Percentiles rank a stretch among this genome's conserved stretches.
phyloP scores from a whole-genome alignment of 192 early-diverging fungal genomes.

The Lobulomyces angularis region DNA sequence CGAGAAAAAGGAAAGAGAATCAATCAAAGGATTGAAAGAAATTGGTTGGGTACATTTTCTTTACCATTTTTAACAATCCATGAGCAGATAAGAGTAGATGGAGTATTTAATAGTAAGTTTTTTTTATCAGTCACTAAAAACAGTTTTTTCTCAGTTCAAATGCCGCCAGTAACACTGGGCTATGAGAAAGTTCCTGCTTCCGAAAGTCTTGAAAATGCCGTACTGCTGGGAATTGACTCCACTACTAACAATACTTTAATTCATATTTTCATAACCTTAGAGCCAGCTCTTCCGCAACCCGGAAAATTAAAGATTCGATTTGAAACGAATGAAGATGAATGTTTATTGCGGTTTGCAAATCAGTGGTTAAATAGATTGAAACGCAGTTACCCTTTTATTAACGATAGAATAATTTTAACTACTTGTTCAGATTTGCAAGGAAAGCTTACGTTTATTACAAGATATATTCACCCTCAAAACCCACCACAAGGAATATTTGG shows the following conservation, averaged over 20 bases:
- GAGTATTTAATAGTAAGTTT: not conserved
- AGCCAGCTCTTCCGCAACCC: slow-evolving; percentile 35
- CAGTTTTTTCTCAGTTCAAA: slow-evolving; percentile 27
- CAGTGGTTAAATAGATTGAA: slow-evolving; percentile 30
- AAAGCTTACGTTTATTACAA: slow-evolving; percentile 22
- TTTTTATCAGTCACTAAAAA: slow-evolving; percentile 13
- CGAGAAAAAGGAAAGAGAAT: slow-evolving; percentile 23
- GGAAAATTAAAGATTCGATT: slow-evolving; percentile 18
- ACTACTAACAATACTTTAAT: slow-evolving; percentile 19
- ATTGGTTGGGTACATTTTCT: slow-evolving; percentile 33
- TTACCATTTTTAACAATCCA: slow-evolving; percentile 40
- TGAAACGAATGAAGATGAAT: no score
- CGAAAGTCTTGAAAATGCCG: slow-evolving; percentile 12
- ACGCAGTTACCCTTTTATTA: slow-evolving; percentile 15
- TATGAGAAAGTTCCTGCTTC: slow-evolving; percentile 24
- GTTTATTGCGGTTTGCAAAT: not conserved
- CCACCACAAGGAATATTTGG: slow-evolving; percentile 20
- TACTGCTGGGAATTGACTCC: slow-evolving; percentile 12
- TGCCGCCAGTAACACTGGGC: slow-evolving; percentile 21
- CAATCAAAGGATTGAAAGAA: slow-evolving; percentile 32
- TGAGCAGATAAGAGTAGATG: slow-evolving; percentile 27
- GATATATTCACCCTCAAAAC: slow-evolving; percentile 35
- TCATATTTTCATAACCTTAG: slow-evolving; percentile 42
- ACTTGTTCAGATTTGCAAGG: slow-evolving; percentile 20
- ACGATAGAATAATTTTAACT: not conserved